These are phyloP conservation scores for Myrica gale DNA, from an alignment of 306 rosid genomes.

Conservation along the genomic window DNA sequence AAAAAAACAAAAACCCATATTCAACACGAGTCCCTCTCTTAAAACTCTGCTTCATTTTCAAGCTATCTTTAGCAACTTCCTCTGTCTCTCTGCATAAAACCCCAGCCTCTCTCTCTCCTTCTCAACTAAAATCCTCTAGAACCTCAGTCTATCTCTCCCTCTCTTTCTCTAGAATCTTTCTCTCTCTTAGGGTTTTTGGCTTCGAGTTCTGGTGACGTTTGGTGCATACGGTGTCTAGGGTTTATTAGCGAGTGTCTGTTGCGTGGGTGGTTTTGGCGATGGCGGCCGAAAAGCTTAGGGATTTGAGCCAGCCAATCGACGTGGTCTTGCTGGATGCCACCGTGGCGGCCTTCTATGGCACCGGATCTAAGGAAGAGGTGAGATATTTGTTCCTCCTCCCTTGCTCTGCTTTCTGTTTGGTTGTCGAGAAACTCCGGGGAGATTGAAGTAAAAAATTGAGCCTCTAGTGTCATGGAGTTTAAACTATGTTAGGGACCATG, in stretches of 20 bases:
- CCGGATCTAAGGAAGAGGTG: slow-evolving; percentile 99
- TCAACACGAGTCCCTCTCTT: not conserved
- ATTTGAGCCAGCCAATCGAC: slow-evolving; percentile 90
- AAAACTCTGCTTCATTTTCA: slow-evolving; percentile 78
- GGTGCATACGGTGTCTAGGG: slow-evolving; percentile 42
- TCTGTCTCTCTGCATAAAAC: slow-evolving; percentile 19
- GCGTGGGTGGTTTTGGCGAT: slow-evolving; percentile 30
- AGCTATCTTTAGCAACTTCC: slow-evolving; percentile 57
- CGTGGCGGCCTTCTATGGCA: slow-evolving; percentile 97
- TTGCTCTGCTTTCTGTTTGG: not conserved
- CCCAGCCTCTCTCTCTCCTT: slow-evolving; percentile 25
- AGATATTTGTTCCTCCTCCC: slow-evolving; percentile 9
- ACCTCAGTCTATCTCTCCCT: not conserved
- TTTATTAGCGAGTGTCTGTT: slow-evolving; percentile 27
- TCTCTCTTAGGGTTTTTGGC: slow-evolving; percentile 36
- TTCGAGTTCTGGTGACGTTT: not conserved
- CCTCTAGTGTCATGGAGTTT: slow-evolving; percentile 18
- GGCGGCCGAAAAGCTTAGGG: slow-evolving; percentile 97
- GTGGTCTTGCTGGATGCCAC: slow-evolving; percentile 89
- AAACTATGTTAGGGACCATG: not conserved
- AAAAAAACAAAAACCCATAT: not conserved
- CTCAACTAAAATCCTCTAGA: slow-evolving; percentile 1
- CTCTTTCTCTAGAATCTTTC: slow-evolving; percentile 23
- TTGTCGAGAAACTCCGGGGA: not conserved
- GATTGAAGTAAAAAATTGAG: not conserved